These are phyloP conservation scores for Iris pallida DNA, from an alignment of 116 monocot genomes.

Conservation along the genomic window DNA sequence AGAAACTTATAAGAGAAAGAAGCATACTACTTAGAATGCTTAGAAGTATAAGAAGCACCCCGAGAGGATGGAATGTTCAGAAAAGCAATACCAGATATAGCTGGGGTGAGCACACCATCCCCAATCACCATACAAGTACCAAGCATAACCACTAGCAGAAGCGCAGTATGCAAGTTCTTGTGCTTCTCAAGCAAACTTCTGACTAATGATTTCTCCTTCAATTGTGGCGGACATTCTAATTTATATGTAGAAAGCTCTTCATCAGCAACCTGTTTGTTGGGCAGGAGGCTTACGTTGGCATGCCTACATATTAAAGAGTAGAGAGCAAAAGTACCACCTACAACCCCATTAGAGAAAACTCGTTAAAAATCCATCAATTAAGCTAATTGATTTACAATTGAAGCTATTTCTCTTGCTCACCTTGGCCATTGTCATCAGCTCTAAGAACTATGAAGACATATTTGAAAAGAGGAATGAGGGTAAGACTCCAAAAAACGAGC, in stretches of 20 bases:
- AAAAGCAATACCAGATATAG: conserved; percentile 35
- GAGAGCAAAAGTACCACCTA: conserved; percentile 93
- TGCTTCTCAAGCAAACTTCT: conserved; percentile 80
- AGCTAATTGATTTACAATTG: neutral
- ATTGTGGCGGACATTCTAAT: conserved; percentile 56
- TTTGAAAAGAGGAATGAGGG: conserved; percentile 88
- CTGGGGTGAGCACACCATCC: conserved; percentile 86
- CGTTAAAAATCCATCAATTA: neutral
- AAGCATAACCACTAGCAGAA: conserved; percentile 84
- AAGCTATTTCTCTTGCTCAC: conserved; percentile 19
- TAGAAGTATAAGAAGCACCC: neutral
- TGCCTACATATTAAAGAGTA: conserved; percentile 91
- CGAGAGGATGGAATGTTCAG: neutral
- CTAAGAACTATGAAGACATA: conserved; percentile 96
- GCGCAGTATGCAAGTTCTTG: conserved; percentile 68
- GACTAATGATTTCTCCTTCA: conserved; percentile 33
- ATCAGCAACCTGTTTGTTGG: conserved; percentile 81
- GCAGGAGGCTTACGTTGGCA: conserved; percentile 87
- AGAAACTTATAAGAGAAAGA: neutral
- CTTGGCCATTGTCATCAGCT: conserved; percentile 97
- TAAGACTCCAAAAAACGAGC: conserved; percentile 96
- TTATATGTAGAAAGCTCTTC: conserved; percentile 94
- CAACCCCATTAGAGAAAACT: conserved; percentile 7
- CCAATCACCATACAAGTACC: conserved; percentile 99
- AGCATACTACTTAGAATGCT: conserved; percentile 1